Conservation (phyloP, 352 stramenopile species). For the Phytophthora vignae region DNA sequence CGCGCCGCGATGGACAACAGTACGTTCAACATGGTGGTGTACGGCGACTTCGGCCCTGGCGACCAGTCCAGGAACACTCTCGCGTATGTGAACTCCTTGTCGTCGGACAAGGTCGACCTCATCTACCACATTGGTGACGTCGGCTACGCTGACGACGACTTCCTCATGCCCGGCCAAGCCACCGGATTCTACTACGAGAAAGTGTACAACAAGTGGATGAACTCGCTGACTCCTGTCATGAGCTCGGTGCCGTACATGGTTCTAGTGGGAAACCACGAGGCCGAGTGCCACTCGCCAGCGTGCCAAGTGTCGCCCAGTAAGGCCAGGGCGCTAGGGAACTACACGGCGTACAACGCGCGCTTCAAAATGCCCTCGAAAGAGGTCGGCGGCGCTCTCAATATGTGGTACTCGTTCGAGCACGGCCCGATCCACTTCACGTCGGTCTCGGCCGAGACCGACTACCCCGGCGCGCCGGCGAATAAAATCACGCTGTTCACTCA, state of each 20-base stretch:
- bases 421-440: slow-evolving; percentile 79
- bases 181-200: slow-evolving; percentile 84
- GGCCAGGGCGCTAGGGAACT: slow-evolving; percentile 70
- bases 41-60: slow-evolving; percentile 51
- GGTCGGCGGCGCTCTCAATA: slow-evolving; percentile 59
- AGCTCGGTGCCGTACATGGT: slow-evolving; percentile 78
- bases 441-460: slow-evolving; percentile 83
- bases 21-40: slow-evolving; percentile 51
- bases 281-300: slow-evolving; percentile 73
- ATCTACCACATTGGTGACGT: slow-evolving; percentile 74
- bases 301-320: slow-evolving; percentile 57
- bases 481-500: slow-evolving; percentile 38
- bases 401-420: slow-evolving; percentile 91
- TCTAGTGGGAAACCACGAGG: slow-evolving; percentile 83
- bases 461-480: slow-evolving; percentile 46
- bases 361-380: slow-evolving; percentile 85
- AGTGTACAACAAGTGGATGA: slow-evolving; percentile 83
- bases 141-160: slow-evolving; percentile 42
- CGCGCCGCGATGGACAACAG: slow-evolving; percentile 17
- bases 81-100: slow-evolving; percentile 38
- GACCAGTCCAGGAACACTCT: slow-evolving; percentile 38
- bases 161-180: slow-evolving; percentile 29
- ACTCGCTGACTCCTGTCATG: slow-evolving; percentile 52
- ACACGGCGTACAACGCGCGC: slow-evolving; percentile 78
- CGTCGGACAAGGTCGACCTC: slow-evolving; percentile 42